These are phyloP conservation scores for Kodamaea sagamina DNA, from an alignment of 805 yeast species.

Conservation along the genomic window DNA sequence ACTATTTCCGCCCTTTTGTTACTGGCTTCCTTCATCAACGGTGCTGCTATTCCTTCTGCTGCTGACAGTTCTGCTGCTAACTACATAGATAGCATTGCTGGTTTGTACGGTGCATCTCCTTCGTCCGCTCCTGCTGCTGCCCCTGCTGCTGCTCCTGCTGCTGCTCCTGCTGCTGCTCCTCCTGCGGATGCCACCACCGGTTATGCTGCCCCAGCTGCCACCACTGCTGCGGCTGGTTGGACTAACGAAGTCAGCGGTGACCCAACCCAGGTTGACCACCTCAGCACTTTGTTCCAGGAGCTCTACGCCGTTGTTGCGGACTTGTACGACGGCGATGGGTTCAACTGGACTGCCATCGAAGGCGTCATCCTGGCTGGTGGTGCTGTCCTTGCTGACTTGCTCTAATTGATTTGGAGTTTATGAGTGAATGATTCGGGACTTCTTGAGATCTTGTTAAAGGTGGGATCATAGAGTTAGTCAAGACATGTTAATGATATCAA, in stretches of 20 bases:
- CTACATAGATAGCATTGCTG: conserved; percentile 7
- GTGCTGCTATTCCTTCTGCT: conserved; percentile 4
- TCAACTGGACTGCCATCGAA: conserved; percentile 3
- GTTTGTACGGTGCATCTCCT: conserved; percentile 4
- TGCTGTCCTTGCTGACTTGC: conserved; percentile 1
- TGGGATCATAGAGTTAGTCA: not conserved
- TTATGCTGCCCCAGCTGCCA: not conserved
- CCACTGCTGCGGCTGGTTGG: not conserved
- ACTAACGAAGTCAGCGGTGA: not conserved
- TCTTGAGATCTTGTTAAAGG: conserved; percentile 1
- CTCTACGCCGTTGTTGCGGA: not conserved
- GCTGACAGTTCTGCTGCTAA: conserved; percentile 7
- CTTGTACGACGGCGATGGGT: not conserved
- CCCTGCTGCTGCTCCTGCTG: conserved; percentile 5
- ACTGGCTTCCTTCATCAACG: conserved; percentile 7
- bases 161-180: not conserved
- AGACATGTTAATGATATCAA: conserved; percentile 5
- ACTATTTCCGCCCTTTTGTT: conserved; percentile 4
- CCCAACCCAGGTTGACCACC: conserved; percentile 4
- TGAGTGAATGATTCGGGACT: not conserved
- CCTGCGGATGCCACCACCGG: not conserved
- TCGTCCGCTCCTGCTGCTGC: conserved; percentile 1
- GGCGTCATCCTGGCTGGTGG: conserved; percentile 1
- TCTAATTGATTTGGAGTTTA: not conserved
- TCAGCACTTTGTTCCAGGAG: not conserved